Percentiles rank a stretch among this genome's conserved stretches.
Evolutionary conservation across 768 basidiomycete genomes (phyloP).

Genomic region (Tricholoma hemisulphureum): DNA sequence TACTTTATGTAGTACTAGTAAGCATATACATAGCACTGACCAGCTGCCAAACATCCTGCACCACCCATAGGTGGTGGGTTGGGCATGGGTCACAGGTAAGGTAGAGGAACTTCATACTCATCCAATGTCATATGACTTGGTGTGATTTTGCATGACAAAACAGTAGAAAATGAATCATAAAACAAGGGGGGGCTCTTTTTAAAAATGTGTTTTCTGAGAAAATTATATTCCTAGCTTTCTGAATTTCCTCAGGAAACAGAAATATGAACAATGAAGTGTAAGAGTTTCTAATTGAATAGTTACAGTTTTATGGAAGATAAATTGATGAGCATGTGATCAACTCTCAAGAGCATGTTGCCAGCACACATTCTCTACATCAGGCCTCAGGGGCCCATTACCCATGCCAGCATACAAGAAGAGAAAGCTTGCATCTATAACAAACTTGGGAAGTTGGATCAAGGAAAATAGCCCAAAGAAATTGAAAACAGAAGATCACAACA

Average conservation of each 20-base stretch:
- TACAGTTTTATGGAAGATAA: background rate
- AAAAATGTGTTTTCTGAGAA: background rate
- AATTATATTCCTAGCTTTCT: background rate
- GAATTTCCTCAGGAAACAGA: background rate
- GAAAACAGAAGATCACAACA: background rate
- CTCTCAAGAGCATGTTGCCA: background rate
- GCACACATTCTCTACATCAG: background rate
- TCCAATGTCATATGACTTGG: constrained; percentile 1
- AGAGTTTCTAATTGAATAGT: background rate
- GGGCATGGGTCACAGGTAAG: too few species aligned
- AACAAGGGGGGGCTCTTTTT: background rate
- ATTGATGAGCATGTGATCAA: background rate
- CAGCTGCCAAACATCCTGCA: too few species aligned
- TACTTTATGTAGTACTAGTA: too few species aligned
- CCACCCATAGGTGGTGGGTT: too few species aligned
- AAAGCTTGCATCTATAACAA: background rate
- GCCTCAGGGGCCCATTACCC: background rate
- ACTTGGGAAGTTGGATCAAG: background rate
- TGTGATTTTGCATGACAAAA: background rate
- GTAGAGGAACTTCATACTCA: constrained; percentile 5
- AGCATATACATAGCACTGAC: too few species aligned
- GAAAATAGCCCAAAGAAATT: background rate
- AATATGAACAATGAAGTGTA: background rate
- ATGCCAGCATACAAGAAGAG: background rate
- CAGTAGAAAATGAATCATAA: background rate